These are phyloP conservation scores for Raffaelea deltoideospora DNA, from an alignment of 2,329 filamentous ascomycete genomes.

Conservation along the genomic window DNA sequence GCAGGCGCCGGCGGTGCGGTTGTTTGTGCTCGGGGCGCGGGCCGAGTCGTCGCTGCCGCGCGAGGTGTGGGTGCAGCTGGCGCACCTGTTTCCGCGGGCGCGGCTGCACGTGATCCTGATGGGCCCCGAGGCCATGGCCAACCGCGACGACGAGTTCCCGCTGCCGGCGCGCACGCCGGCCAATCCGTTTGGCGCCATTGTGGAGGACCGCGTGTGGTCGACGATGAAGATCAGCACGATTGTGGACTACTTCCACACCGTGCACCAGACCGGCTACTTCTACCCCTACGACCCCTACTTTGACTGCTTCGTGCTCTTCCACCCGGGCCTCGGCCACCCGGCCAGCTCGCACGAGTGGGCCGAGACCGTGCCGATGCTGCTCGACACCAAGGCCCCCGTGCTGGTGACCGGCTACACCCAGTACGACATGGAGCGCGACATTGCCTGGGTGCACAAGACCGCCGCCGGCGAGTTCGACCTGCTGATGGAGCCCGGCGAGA, in stretches of 20 bases:
- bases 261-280: slow-evolving; percentile 83
- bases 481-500: slow-evolving; percentile 82
- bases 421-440: slow-evolving; percentile 84
- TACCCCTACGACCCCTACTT: slow-evolving; percentile 96
- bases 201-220: slow-evolving; percentile 78
- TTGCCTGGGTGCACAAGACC: slow-evolving; percentile 76
- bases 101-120: slow-evolving; percentile 87
- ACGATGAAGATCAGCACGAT: slow-evolving; percentile 95
- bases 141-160: slow-evolving; percentile 85
- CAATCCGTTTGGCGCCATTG: slow-evolving; percentile 87
- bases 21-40: slow-evolving; percentile 87
- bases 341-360: slow-evolving; percentile 90
- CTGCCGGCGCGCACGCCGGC: slow-evolving; percentile 67
- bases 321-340: slow-evolving; percentile 89
- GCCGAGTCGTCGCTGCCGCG: slow-evolving; percentile 95
- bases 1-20: slow-evolving; percentile 71
- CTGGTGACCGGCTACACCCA: slow-evolving; percentile 94
- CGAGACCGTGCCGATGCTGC: slow-evolving; percentile 71
- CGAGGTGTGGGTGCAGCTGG: slow-evolving; percentile 83
- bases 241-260: slow-evolving; percentile 94
- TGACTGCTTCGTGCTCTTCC: slow-evolving; percentile 93
- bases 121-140: slow-evolving; percentile 88
- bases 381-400: slow-evolving; percentile 92
- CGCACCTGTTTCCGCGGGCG: slow-evolving; percentile 89
- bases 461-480: slow-evolving; percentile 85